A percentile compares a stretch with the other conserved stretches of the same genome.
These are phyloP conservation scores for Leucogyrophana mollusca DNA, from an alignment of 768 basidiomycete genomes.

Conservation along the genomic window DNA sequence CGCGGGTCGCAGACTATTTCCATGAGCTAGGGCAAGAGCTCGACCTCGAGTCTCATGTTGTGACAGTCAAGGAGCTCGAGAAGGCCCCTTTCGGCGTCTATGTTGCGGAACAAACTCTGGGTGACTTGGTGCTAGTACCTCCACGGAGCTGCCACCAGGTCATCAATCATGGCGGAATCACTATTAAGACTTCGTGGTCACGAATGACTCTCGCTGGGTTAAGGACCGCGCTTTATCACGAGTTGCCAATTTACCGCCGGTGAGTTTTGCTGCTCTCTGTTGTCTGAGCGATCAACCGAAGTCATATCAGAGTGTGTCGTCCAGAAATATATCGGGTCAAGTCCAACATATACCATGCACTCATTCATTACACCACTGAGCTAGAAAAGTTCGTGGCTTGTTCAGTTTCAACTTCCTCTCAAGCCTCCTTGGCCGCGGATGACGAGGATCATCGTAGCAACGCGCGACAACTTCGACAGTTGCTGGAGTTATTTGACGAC, in stretches of 20 bases:
- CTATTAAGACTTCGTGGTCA: slow-evolving; percentile 85
- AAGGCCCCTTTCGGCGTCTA: slow-evolving; percentile 69
- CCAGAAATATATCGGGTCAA: slow-evolving; percentile 76
- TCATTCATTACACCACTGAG: slow-evolving; percentile 35
- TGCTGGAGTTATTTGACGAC: slow-evolving; percentile 49
- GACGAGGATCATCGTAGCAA: slow-evolving; percentile 2
- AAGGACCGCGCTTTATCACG: slow-evolving; percentile 59
- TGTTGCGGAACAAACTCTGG: slow-evolving; percentile 68
- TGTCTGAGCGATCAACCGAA: slow-evolving; percentile 1
- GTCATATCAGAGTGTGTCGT: slow-evolving; percentile 65
- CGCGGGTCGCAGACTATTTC: slow-evolving; percentile 58
- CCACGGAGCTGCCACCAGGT: slow-evolving; percentile 84
- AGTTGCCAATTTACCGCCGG: slow-evolving; percentile 81
- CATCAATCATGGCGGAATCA: slow-evolving; percentile 76
- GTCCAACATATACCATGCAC: slow-evolving; percentile 55
- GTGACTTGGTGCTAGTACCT: slow-evolving; percentile 81
- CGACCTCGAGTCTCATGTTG: slow-evolving; percentile 71
- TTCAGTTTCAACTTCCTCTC: too few relatives aligned
- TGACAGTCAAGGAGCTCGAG: slow-evolving; percentile 61
- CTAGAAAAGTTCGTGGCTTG: slow-evolving; percentile 5
- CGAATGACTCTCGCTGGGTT: slow-evolving; percentile 73
- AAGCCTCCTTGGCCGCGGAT: too few relatives aligned
- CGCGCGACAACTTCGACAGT: slow-evolving; percentile 25
- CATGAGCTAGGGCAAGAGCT: slow-evolving; percentile 41
- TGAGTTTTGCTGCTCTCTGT: slow-evolving; percentile 23